phyloP scores from a whole-genome alignment of 75 land plant species.

The Sequoia sempervirens region DNA sequence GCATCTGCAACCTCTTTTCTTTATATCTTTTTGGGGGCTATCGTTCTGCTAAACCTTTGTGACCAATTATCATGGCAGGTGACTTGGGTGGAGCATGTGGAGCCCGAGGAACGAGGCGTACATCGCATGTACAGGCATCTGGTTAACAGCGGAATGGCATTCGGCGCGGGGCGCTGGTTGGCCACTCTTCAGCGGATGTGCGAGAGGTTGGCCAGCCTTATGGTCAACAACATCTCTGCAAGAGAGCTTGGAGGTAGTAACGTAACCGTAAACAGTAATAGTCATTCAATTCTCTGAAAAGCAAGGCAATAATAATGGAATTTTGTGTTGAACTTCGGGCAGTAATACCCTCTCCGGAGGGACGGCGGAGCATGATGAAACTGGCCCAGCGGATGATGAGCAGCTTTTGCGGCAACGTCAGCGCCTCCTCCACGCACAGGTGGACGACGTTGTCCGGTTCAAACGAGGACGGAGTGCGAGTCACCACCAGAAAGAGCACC shows the following conservation, averaged over 20 bases:
- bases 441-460: constrained; percentile 73
- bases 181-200: constrained; percentile 51
- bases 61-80: constrained; percentile 29
- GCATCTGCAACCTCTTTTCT: too few relatives aligned
- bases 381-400: constrained; percentile 76
- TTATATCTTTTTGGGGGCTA: background rate
- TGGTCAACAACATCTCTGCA: constrained; percentile 48
- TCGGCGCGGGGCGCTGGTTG: constrained; percentile 70
- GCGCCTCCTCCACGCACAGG: constrained; percentile 45
- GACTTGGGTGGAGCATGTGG: constrained; percentile 77
- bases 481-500: constrained; percentile 63
- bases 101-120: constrained; percentile 55
- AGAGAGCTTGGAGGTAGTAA: constrained; percentile 46
- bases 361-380: constrained; percentile 67
- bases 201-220: constrained; percentile 56
- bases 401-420: constrained; percentile 64
- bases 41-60: background rate
- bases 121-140: constrained; percentile 41
- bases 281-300: background rate
- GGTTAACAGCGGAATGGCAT: constrained; percentile 48
- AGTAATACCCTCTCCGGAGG: constrained; percentile 63
- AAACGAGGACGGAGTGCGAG: constrained; percentile 51
- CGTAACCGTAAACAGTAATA: background rate
- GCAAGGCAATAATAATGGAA: background rate
- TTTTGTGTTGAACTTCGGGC: background rate